phyloP scores from a whole-genome alignment of 495 filamentous ascomycete genomes.

The Clavariopsis aquatica region DNA sequence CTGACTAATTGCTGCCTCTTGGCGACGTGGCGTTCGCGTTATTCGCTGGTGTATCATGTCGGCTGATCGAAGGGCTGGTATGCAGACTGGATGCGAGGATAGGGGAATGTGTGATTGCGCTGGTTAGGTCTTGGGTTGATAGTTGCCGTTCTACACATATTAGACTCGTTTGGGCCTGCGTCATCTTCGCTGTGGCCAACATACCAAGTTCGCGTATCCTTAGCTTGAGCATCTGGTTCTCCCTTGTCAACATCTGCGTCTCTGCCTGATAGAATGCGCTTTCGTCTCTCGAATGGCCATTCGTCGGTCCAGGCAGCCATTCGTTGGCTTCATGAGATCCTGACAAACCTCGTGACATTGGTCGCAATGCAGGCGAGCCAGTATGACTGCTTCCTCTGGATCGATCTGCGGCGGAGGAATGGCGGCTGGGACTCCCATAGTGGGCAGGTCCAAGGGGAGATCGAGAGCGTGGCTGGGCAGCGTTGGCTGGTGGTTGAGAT shows the following conservation, averaged over 20 bases:
- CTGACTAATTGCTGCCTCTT: neutral
- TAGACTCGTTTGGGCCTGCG: neutral
- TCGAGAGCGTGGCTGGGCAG: slow-evolving; percentile 26
- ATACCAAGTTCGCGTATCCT: slow-evolving; percentile 81
- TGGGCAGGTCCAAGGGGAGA: slow-evolving; percentile 57
- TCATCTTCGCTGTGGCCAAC: slow-evolving; percentile 29
- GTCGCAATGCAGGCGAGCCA: slow-evolving; percentile 44
- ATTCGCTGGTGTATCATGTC: neutral
- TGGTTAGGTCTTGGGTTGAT: slow-evolving; percentile 29
- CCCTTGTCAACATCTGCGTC: slow-evolving; percentile 77
- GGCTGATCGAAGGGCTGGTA: slow-evolving; percentile 15
- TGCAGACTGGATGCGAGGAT: slow-evolving; percentile 12
- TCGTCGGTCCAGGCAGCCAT: slow-evolving; percentile 34
- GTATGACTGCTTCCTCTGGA: slow-evolving; percentile 43
- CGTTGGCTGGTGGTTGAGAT: neutral
- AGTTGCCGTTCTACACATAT: slow-evolving; percentile 33
- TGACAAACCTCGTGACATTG: slow-evolving; percentile 33
- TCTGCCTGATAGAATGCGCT: slow-evolving; percentile 90
- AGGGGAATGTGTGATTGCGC: slow-evolving; percentile 29
- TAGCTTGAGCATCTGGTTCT: slow-evolving; percentile 90
- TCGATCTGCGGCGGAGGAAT: slow-evolving; percentile 47
- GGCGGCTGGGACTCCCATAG: slow-evolving; percentile 55
- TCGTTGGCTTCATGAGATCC: slow-evolving; percentile 38
- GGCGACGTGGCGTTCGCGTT: neutral
- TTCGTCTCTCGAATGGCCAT: slow-evolving; percentile 59